Base-by-base conservation (phyloP, 2,329 filamentous ascomycete species). In the Hypoxylon sp. region DNA sequence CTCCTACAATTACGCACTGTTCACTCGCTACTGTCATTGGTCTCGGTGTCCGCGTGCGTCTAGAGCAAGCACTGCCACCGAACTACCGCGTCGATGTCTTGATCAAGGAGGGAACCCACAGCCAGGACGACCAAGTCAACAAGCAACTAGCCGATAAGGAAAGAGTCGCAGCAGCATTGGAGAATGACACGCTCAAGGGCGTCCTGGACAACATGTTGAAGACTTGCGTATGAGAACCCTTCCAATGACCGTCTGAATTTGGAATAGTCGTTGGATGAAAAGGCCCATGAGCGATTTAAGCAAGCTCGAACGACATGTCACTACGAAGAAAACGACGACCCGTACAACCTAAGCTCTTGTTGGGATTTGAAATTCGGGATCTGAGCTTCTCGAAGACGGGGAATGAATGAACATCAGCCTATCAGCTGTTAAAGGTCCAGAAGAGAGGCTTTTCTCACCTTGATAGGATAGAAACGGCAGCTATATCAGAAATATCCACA, bases 121-220 rank as follows among this genome's bases (percentile, higher is more conserved):
- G 90, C 72, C 97, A 97, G 68, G 95, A 94, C 50, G 94, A 97
- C 70, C 94, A 97, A 79, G 94, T 98, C 58, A 98, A 97, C 83
- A 98, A 98, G 85, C 96, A 99, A 82, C 84, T 99, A 48, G 93
- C 90, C 35, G 96, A 99, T 82, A 99, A 98, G 85, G 96, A 99
- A 83, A 87, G 96, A 68, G 96, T 99, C 49, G 95, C 95, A 1
- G 96, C 96, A 8, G 96, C 96, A 6, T 84, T 98, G 74, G 96
- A 98, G 81, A 99, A 99, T 79, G 92, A 93, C 63, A 97, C 93
- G 0, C 83, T 99, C 67, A 94, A 93, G 85, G 90, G 90, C 44
- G 93, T 98, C 33, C 85, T 99, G 71, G 90, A 93, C 79, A 97
- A 96, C 82, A 98, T 99, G 96, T 86, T 98, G 70, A 90, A 93